Evolutionary conservation across 495 filamentous ascomycete genomes (phyloP), one percentile per base, ranked within the genome.

Genomic region (Aspergillus heteromorphus): DNA sequence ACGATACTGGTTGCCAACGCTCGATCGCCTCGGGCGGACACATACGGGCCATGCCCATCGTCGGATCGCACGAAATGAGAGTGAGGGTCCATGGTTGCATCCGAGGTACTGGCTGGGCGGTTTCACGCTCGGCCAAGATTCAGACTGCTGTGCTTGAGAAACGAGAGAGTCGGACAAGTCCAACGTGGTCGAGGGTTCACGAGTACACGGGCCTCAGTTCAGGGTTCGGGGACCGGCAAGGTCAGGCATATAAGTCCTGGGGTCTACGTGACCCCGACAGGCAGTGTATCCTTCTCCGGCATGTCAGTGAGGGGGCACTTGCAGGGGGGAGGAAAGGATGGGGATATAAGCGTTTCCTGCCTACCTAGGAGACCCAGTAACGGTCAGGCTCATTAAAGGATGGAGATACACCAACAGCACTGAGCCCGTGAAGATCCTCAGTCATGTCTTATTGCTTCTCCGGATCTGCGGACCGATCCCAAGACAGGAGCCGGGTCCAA

Each of bases 1-100:
- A 73, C 56, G 29, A 74, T 58, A 41, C 72, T 75, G 20, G 69
- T 56, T 4, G 57, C 57, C 45, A 75, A 40, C 2, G 59, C 69
- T 34, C 66, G 62, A 6, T 53, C 56, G 7, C 72, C 72, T 10
- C 65, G 55, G 11, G 57, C 21, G 18, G 67, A 70, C 5, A 70
- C 48, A 18, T 63, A 69, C 1, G 51, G 31, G 11, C 40, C 49
- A 13, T 43, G 54, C 49, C 61, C 21, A 52, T 48, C 27, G 20
- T 53, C 57, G 27, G 55, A 60, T 31, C 54, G 56, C 13, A 65
- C 16, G 11, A 9, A 49, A 53, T 63, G 56, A 11, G 11, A 42
- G 56, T 61, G 49, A 14, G 52, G 53, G 17, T 41, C 20, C 20
- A 72, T 69, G 17, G 50, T 58, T 31, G 40, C 49, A 45, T 45